A percentile compares a stretch with the other conserved stretches of the same genome.
Evolutionary conservation across 2,329 filamentous ascomycete genomes (phyloP).

Genomic region (Stachybotrys elegans): DNA sequence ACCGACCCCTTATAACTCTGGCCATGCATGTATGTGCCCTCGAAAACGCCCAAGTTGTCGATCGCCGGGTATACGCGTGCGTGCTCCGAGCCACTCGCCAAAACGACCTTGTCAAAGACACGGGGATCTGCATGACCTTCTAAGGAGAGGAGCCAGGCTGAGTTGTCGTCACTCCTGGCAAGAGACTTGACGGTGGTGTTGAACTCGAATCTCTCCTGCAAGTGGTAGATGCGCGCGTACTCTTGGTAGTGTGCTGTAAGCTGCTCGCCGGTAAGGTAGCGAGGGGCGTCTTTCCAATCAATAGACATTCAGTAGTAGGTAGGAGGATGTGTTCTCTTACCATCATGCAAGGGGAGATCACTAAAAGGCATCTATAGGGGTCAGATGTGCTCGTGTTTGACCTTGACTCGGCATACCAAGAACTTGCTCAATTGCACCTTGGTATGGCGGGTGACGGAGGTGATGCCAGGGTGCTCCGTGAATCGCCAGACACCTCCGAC

Average conservation of each 20-base stretch:
- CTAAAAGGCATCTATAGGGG: constrained; percentile 12
- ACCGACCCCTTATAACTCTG: constrained; percentile 17
- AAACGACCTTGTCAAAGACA: constrained; percentile 18
- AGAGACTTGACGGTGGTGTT: constrained; percentile 10
- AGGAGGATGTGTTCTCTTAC: constrained; percentile 5
- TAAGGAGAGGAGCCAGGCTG: constrained; percentile 14
- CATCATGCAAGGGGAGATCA: constrained; percentile 17
- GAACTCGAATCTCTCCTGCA: constrained; percentile 13
- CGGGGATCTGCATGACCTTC: constrained; percentile 8
- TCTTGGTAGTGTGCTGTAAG: constrained; percentile 15
- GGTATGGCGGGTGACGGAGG: constrained; percentile 14
- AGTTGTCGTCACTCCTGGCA: constrained; percentile 6
- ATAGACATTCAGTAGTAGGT: neutral
- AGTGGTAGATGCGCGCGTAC: constrained; percentile 14
- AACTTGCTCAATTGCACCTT: constrained; percentile 19
- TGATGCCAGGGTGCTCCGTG: constrained; percentile 14
- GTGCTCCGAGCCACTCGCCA: constrained; percentile 15
- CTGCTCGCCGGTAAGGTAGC: constrained; percentile 9
- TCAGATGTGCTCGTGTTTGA: neutral
- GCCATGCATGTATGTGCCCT: constrained; percentile 15
- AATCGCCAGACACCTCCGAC: constrained; percentile 18
- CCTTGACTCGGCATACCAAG: constrained; percentile 12
- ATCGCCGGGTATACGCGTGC: constrained; percentile 11
- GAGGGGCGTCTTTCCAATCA: constrained; percentile 12
- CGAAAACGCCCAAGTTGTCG: constrained; percentile 12